Evolutionary conservation across 257 asterid genomes (phyloP).

Genomic region (Solanum paucissectum): DNA sequence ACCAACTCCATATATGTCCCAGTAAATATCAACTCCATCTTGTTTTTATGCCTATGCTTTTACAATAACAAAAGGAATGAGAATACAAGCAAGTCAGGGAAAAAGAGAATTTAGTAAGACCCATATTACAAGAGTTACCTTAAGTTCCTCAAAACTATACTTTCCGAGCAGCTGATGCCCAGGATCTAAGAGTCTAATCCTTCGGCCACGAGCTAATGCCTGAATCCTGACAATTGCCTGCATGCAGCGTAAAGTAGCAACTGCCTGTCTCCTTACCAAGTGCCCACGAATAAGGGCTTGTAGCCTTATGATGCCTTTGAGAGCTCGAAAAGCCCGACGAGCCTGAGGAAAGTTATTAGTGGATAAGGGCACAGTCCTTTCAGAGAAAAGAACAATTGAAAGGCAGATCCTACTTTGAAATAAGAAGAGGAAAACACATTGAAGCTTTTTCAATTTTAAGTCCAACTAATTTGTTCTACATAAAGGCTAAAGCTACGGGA

Average conservation of each 20-base stretch:
- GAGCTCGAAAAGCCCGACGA: constrained; percentile 27
- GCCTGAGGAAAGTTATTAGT: constrained; percentile 15
- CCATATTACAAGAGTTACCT: constrained; percentile 6
- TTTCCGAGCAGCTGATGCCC: background rate
- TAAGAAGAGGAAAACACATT: background rate
- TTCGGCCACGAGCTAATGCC: constrained; percentile 34
- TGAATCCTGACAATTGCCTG: constrained; percentile 40
- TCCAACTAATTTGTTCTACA: background rate
- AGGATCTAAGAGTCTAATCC: constrained; percentile 11
- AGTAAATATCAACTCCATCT: background rate
- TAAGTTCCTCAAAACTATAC: constrained; percentile 2
- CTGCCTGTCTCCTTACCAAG: constrained; percentile 50
- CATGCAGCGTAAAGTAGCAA: constrained; percentile 30
- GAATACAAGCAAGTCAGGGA: background rate
- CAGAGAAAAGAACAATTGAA: background rate
- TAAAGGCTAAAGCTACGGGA: background rate
- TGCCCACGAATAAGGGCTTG: constrained; percentile 41
- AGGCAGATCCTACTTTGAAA: background rate
- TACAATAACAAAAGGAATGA: background rate
- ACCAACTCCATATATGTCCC: background rate
- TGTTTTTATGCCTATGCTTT: background rate
- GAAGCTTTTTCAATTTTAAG: background rate
- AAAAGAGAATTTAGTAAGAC: background rate
- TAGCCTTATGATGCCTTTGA: constrained; percentile 35
- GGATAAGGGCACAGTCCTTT: background rate